Conservation (phyloP, 164 flowering plant genomes). For the Vitis labrusca region DNA sequence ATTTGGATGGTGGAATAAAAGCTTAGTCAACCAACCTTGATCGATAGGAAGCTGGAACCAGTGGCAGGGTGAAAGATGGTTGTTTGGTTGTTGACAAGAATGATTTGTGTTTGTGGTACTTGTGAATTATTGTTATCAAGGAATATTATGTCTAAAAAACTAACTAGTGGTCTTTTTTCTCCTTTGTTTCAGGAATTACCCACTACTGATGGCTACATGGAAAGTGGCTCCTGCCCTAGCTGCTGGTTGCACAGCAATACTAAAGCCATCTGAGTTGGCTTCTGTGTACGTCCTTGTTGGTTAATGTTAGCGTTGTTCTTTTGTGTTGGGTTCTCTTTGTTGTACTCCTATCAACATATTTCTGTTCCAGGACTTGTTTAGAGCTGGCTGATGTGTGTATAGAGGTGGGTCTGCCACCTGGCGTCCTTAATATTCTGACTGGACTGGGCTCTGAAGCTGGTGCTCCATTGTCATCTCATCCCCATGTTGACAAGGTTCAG, state of each 20-base stretch:
- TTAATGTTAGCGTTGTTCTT: slow-evolving; percentile 4
- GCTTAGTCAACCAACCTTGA: not conserved
- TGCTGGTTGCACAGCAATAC: slow-evolving; percentile 93
- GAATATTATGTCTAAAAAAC: not conserved
- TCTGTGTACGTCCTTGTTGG: slow-evolving; percentile 60
- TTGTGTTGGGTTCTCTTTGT: not conserved
- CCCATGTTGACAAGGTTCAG: slow-evolving; percentile 86
- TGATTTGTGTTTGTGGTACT: not conserved
- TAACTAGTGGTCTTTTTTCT: not conserved
- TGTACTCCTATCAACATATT: slow-evolving; percentile 2
- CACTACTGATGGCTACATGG: slow-evolving; percentile 94
- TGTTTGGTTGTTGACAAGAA: not conserved
- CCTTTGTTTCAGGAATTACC: slow-evolving; percentile 75
- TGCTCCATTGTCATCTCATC: slow-evolving; percentile 94
- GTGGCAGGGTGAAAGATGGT: not conserved
- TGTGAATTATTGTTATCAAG: not conserved
- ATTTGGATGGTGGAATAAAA: not conserved
- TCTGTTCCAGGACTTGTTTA: slow-evolving; percentile 75
- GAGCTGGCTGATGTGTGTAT: slow-evolving; percentile 87
- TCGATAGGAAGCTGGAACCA: not conserved
- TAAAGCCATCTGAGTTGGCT: slow-evolving; percentile 94
- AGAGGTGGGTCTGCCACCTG: slow-evolving; percentile 94
- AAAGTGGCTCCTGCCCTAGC: slow-evolving; percentile 98
- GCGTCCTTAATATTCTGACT: slow-evolving; percentile 84
- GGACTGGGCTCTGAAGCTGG: slow-evolving; percentile 97